Evolutionary conservation across 768 basidiomycete species (phyloP), one percentile per base, ranked within the genome.

Genomic region (Russula lepida): DNA sequence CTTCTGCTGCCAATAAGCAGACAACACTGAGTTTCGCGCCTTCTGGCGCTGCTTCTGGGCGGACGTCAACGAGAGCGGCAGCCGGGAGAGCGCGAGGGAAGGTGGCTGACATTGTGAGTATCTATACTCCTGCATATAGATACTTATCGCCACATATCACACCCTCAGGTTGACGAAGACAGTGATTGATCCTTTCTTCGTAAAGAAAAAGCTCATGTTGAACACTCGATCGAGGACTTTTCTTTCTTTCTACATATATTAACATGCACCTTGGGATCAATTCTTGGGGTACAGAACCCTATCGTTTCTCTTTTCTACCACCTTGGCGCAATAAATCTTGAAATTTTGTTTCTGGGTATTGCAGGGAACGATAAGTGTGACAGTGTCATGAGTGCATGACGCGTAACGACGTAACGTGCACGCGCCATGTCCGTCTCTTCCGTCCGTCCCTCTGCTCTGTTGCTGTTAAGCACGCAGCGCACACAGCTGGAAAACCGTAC

Each of bases 11-110:
- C 2, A 80, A 76, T 68, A 82, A 77, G 68, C 86, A 88, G 70
- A 61, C 78, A 1, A 85, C 83, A 46, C 71, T 90, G 56, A 80
- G 73, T 37, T 90, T 90, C 63, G 80, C 84, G 0, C 84, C 88
- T 11, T 56, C 62, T 35, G 55, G 54, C 33, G 21, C 51, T 25
- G 76, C 78, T 32, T 80, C 69, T 27, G 67, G 80, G 7, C 75
- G 84, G 8, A 71, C 67, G 35, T 79, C 84, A 17, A 82, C 84
- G 1, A 73, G 89, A 55, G 79, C 86, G 0, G 89, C 89, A 15
- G 89, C 89, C 7, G 77, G 83, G 19, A 84, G 77, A 67, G 86
- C 89, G 11, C 81, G 77, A 67, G 79, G 80, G 46, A 88, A 75
- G 72, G 81, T 87, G 72, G 79, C 82, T 3, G 74, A 68, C 39